Base-by-base conservation (phyloP, 2,329 filamentous ascomycete genomes). In the Sphaerulina populicola region DNA sequence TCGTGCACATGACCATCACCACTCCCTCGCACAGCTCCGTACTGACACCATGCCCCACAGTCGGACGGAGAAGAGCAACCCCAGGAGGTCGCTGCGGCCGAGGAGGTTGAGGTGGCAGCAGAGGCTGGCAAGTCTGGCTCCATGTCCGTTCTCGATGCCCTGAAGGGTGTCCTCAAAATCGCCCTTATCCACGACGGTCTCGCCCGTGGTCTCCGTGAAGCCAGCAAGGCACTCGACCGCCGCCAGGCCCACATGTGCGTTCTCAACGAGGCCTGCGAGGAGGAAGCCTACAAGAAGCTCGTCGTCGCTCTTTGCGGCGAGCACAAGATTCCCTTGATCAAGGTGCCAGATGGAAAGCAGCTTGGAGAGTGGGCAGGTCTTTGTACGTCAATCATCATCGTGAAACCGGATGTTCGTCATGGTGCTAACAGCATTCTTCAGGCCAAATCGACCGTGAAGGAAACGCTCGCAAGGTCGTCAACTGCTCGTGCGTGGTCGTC, bases 41-140 rank as follows among this genome's bases (percentile, higher is more conserved):
- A 54, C 57, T 63, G 56, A 62, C 58, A 55, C 47, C 38, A 37
- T 37, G 31, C 29, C 27, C 27, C 49, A 57, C 64, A 96, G 93
- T 97, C 91, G 89, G 91, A 97, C 89, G 91, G 91, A 97, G 93
- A 97, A 96, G 91, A 97, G 86, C 89, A 84, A 77, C 85, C 82
- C 76, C 74, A 66, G 53, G 86, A 87, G 72, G 89, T 81, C 71
- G 73, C 75, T 70, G 82, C 86, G 72, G 75, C 78, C 69, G 81
- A 83, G 68, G 93, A 96, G 81, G 90, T 97, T 76, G 91, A 97
- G 78, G 89, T 96, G 73, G 85, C 85, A 72, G 89, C 86, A 75
- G 90, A 95, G 72, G 74, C 83, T 71, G 69, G 68, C 59, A 88
- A 89, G 75, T 86, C 86, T 70, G 88, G 89, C 80, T 61, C 60